Evolutionary conservation across 345 rosid genomes (phyloP).

Genomic region (Erysimum cheiranthoides): DNA sequence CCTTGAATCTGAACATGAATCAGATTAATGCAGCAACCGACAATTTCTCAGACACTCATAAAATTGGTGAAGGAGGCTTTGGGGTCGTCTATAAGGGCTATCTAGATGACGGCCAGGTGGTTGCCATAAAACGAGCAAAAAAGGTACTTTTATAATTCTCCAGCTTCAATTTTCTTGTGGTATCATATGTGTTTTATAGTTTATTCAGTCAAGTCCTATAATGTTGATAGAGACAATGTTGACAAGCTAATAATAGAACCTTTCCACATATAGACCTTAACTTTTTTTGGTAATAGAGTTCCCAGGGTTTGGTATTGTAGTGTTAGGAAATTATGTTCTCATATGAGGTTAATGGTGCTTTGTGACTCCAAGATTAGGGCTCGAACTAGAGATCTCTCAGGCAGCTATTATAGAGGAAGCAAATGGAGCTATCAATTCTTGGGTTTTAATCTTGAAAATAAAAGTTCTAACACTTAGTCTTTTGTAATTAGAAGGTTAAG

Average conservation of each 20-base stretch:
- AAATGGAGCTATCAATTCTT: not conserved
- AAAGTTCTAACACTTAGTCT: not conserved
- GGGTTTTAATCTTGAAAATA: not conserved
- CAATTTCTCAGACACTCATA: slow-evolving; percentile 65
- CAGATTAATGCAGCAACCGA: slow-evolving; percentile 71
- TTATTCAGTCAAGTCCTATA: not conserved
- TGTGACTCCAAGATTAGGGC: slow-evolving; percentile 16
- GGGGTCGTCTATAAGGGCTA: slow-evolving; percentile 85
- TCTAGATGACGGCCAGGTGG: slow-evolving; percentile 71
- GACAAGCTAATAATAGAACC: not conserved
- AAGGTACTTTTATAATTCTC: slow-evolving; percentile 54
- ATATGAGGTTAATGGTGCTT: slow-evolving; percentile 14
- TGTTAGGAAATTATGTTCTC: slow-evolving; percentile 4
- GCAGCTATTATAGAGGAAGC: not conserved
- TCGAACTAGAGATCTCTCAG: slow-evolving; percentile 12
- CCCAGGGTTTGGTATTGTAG: not conserved
- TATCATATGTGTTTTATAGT: not conserved
- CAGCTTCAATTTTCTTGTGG: slow-evolving; percentile 10
- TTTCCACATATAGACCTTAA: not conserved
- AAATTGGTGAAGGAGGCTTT: slow-evolving; percentile 94
- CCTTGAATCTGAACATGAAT: slow-evolving; percentile 63
- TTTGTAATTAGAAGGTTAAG: not conserved
- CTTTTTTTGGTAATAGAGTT: slow-evolving; percentile 1
- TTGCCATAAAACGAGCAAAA: slow-evolving; percentile 97
- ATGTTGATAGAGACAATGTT: not conserved